Conservation (phyloP, 306 rosid genomes). For the Prunus dulcis region DNA sequence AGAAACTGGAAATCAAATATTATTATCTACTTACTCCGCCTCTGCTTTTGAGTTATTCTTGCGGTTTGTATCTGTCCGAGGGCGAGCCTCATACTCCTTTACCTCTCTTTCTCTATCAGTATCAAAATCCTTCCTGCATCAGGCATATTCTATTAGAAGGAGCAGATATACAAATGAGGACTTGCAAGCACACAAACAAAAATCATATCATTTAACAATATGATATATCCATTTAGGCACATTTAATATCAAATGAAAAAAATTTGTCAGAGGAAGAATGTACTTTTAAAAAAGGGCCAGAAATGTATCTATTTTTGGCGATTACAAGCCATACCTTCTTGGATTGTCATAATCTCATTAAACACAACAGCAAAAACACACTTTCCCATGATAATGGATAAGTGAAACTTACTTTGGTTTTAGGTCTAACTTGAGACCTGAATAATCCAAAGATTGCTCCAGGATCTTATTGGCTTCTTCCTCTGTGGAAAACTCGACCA, state of each 20-base stretch:
- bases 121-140: constrained; percentile 75
- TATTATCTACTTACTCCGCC: constrained; percentile 38
- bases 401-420: constrained; percentile 63
- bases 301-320: not conserved
- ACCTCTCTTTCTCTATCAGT: constrained; percentile 57
- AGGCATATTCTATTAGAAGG: constrained; percentile 9
- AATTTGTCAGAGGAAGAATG: not conserved
- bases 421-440: constrained; percentile 59
- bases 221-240: not conserved
- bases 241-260: not conserved
- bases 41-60: constrained; percentile 45
- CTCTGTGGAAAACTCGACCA: constrained; percentile 73
- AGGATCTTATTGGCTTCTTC: constrained; percentile 54
- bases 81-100: constrained; percentile 46
- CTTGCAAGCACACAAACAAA: not conserved
- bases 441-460: constrained; percentile 48
- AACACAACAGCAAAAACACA: not conserved
- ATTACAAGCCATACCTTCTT: not conserved
- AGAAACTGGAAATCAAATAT: constrained; percentile 1
- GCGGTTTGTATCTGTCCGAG: constrained; percentile 26
- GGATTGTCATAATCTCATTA: not conserved
- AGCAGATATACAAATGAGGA: not conserved
- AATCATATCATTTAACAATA: not conserved
- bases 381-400: not conserved
- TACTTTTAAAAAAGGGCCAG: not conserved